These are phyloP conservation scores for Staphylotrichum longicolle DNA, from an alignment of 495 filamentous ascomycete genomes.

Conservation along the genomic window DNA sequence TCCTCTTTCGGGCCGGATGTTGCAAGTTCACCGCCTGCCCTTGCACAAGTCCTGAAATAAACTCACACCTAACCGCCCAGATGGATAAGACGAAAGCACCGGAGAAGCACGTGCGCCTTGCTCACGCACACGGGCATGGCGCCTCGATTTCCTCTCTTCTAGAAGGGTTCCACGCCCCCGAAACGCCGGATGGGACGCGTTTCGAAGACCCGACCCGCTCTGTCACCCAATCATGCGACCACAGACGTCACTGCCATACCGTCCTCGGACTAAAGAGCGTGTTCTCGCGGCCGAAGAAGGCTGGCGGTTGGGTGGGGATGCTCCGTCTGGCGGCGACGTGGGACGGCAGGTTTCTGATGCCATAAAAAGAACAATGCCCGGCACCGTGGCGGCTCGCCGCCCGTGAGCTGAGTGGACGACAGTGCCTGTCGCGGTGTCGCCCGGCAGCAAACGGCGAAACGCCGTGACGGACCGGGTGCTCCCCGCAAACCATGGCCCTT, in stretches of 20 bases:
- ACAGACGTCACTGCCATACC: neutral
- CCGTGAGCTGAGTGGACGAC: neutral
- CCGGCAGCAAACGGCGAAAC: conserved; percentile 4
- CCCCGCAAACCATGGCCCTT: neutral
- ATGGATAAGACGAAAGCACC: no score
- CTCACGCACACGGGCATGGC: no score
- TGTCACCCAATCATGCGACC: neutral
- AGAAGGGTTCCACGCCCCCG: no score
- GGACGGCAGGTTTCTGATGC: neutral
- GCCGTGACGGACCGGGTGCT: neutral
- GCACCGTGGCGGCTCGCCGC: neutral
- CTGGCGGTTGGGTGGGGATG: neutral
- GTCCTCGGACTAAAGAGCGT: neutral
- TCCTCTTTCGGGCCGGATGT: no score
- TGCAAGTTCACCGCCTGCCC: no score
- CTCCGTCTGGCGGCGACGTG: neutral
- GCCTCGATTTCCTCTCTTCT: no score
- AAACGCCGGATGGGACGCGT: no score
- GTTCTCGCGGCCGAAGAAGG: neutral
- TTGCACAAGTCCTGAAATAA: no score
- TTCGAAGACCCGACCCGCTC: no score
- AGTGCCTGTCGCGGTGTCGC: neutral
- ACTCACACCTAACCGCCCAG: no score
- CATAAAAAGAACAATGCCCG: conserved; percentile 1
- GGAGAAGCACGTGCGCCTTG: no score